Evolutionary conservation across 1,284 basidiomycete species (phyloP).

Genomic region (Mycena sp.): DNA sequence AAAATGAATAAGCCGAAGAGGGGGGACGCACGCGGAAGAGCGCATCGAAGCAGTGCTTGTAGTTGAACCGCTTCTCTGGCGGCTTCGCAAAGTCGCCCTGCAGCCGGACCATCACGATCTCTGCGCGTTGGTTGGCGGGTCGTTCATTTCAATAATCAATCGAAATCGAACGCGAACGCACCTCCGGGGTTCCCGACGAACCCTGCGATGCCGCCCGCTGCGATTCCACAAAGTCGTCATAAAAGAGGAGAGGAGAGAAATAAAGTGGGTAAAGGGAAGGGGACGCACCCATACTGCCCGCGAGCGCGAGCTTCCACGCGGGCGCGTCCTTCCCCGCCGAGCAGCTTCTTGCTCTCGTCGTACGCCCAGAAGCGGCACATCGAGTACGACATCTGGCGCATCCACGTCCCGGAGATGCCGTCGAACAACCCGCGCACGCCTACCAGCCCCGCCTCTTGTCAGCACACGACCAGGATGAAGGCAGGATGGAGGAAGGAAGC

Average conservation of each 20-base stretch:
- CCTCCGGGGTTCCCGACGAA: constrained; percentile 90
- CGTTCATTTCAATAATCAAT: background rate
- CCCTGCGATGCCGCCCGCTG: constrained; percentile 85
- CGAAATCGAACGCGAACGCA: constrained; percentile 40
- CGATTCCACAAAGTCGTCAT: constrained; percentile 25
- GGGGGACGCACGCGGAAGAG: constrained; percentile 70
- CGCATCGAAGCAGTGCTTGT: constrained; percentile 88
- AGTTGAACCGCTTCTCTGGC: constrained; percentile 85
- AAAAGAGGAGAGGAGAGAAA: background rate
- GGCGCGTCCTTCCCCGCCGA: constrained; percentile 78
- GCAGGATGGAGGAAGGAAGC: constrained; percentile 25
- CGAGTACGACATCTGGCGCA: constrained; percentile 94
- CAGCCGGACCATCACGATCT: constrained; percentile 88
- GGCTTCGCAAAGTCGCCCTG: constrained; percentile 91
- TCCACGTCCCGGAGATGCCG: constrained; percentile 88
- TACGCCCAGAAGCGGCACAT: constrained; percentile 94
- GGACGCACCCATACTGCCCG: constrained; percentile 82
- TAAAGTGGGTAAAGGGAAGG: background rate
- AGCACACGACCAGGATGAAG: background rate
- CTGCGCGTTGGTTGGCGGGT: constrained; percentile 45
- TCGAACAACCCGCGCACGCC: constrained; percentile 84
- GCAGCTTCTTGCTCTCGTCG: constrained; percentile 86
- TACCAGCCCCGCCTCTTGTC: constrained; percentile 27
- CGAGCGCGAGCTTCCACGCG: constrained; percentile 83
- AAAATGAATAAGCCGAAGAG: too few species aligned